Evolutionary conservation across 1,139 yeast genomes (phyloP), one percentile per base, ranked within the genome.

Genomic region (Zygosaccharomyces pseudobailii): DNA sequence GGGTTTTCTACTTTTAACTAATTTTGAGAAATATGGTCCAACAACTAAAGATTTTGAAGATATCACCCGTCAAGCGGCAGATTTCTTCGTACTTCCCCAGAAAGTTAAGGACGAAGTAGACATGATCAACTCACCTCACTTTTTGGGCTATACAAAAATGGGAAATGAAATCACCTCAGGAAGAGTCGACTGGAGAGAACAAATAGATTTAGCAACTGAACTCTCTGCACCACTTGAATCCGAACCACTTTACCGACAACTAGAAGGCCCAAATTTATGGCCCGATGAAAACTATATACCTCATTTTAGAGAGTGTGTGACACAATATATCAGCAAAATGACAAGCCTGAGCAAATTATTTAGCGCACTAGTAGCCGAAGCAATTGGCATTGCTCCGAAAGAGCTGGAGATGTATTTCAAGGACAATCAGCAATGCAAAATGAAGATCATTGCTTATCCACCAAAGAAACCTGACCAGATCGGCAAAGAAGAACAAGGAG

Each of bases 241-340:
- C 10, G 76, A 71, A 22, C 84, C 83, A 0, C 55, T 77, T 17
- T 82, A 82, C 68, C 66, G 71, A 47, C 78, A 80, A 53, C 71
- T 82, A 45, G 82, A 79, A 53, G 88, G 88, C 0, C 87, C 88
- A 9, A 80, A 80, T 55, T 64, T 74, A 48, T 82, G 83, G 81
- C 83, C 86, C 0, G 74, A 75, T 39, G 70, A 68, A 20, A 42
- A 57, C 3, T 63, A 62, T n/a, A 65, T 78, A 2, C 87, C 87
- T 0, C 61, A 71, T 1, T 82, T 82, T 60, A 66, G 74, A 50
- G 70, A 71, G 0, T 69, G 69, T 0, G 73, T 81, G 3, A 66
- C 70, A 27, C 61, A 62, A 20, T 79, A 79, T 57, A 73, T 80
- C 30, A 62, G 57, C 3, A 72, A 72, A 34, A 76, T 82, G 78